These are phyloP conservation scores for Colletotrichum sp. DNA, from an alignment of 2,329 filamentous ascomycete species.

Conservation along the genomic window DNA sequence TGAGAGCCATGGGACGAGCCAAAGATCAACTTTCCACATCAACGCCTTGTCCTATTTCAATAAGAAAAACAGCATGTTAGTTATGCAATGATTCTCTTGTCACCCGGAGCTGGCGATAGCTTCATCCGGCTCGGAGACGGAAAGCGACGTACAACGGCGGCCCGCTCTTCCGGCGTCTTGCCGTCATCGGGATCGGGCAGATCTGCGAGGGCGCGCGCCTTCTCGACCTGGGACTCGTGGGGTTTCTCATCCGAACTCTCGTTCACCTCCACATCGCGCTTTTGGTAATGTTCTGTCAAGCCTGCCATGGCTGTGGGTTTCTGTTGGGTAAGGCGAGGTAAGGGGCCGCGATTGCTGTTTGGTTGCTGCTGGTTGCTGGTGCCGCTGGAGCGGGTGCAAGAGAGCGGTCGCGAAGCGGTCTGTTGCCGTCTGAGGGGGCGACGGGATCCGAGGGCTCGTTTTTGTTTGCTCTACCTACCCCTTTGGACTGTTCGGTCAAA, in stretches of 20 bases:
- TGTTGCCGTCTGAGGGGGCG: not conserved
- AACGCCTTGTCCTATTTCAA: constrained; percentile 63
- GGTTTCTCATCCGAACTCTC: constrained; percentile 19
- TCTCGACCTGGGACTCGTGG: constrained; percentile 26
- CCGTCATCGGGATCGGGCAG: constrained; percentile 61
- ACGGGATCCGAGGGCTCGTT: not conserved
- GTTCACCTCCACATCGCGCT: constrained; percentile 16
- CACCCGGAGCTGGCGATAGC: not conserved
- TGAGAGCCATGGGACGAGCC: constrained; percentile 63
- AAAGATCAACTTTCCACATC: constrained; percentile 65
- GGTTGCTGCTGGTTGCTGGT: not conserved
- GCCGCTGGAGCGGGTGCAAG: not conserved
- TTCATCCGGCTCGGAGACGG: not conserved
- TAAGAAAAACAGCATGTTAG: not conserved
- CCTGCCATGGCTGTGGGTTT: constrained; percentile 14
- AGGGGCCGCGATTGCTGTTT: not conserved
- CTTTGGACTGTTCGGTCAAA: not conserved
- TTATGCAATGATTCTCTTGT: not conserved
- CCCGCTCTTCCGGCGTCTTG: constrained; percentile 66
- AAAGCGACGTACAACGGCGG: constrained; percentile 58
- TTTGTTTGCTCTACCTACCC: not conserved
- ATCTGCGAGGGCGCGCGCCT: constrained; percentile 29
- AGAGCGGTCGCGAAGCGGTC: not conserved
- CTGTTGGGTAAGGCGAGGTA: not conserved
- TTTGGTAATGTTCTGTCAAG: not conserved